A percentile compares a stretch with the other conserved stretches of the same genome.
phyloP scores from a whole-genome alignment of 768 basidiomycete genomes.

The Cubamyces sp. region DNA sequence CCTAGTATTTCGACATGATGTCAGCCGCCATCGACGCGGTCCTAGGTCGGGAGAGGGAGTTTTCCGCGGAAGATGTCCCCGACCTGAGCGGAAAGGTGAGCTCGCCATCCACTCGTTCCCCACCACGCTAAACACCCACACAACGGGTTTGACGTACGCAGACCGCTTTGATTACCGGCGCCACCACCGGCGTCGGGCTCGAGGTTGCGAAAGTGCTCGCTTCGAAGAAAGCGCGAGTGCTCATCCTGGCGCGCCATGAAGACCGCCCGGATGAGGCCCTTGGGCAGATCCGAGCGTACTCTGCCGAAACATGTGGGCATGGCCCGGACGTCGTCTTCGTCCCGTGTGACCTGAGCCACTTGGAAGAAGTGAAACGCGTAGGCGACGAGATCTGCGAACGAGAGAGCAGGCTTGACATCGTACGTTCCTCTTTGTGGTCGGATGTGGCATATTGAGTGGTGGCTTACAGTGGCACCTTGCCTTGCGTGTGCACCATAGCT shows the following conservation, averaged over 20 bases:
- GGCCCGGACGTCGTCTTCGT: constrained; percentile 31
- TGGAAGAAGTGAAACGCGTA: constrained; percentile 33
- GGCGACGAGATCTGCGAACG: constrained; percentile 31
- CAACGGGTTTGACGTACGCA: neutral
- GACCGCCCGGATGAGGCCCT: constrained; percentile 34
- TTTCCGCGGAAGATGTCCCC: constrained; percentile 8
- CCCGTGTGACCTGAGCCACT: constrained; percentile 35
- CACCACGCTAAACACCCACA: neutral
- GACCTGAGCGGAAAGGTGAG: constrained; percentile 10
- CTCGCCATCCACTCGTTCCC: neutral
- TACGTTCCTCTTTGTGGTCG: constrained; percentile 16
- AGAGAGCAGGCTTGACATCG: constrained; percentile 32
- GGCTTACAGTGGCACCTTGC: no score
- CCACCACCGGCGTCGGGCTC: constrained; percentile 35
- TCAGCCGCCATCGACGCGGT: neutral
- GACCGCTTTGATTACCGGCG: constrained; percentile 39
- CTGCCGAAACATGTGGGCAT: neutral
- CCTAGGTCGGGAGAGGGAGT: neutral
- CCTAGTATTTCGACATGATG: neutral
- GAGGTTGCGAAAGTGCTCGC: constrained; percentile 38
- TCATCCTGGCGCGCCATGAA: constrained; percentile 31
- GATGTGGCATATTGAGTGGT: no score
- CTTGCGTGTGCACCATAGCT: constrained; percentile 22
- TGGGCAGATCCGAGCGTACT: constrained; percentile 27
- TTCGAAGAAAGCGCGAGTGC: constrained; percentile 34